Evolutionary conservation across 2,329 filamentous ascomycete species (phyloP).

Genomic region (Fusarium ambrosium): DNA sequence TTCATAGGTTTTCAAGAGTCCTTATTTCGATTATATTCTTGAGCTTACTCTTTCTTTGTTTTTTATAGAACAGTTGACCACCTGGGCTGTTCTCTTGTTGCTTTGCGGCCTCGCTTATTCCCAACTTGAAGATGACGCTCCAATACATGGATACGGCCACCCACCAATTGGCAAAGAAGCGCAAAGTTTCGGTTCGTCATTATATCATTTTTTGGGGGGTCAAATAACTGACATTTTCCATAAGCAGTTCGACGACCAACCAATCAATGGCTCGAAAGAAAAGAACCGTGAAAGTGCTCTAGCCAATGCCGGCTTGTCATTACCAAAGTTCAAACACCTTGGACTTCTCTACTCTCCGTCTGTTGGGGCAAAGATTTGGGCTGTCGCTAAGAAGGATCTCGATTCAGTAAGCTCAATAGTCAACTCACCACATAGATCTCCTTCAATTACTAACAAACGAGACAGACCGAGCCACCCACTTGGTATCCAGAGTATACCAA

Average conservation of each 20-base stretch:
- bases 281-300: neutral
- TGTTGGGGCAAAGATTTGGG: neutral
- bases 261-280: neutral
- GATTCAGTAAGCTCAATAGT: too few species aligned
- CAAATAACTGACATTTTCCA: neutral
- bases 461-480: conserved; percentile 25
- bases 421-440: too few species aligned
- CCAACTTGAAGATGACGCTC: neutral
- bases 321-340: neutral
- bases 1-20: neutral
- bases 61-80: neutral
- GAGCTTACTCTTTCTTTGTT: neutral
- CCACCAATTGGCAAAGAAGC: neutral
- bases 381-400: neutral
- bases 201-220: neutral
- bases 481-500: conserved; percentile 56
- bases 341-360: neutral
- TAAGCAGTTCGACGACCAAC: neutral
- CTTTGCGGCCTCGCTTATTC: neutral
- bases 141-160: neutral
- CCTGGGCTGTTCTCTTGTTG: neutral
- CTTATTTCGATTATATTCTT: neutral
- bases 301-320: neutral
- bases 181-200: neutral
- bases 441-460: too few species aligned